Base-by-base conservation (phyloP, 2,329 filamentous ascomycete genomes). In the Pestalotiopsis sp. region DNA sequence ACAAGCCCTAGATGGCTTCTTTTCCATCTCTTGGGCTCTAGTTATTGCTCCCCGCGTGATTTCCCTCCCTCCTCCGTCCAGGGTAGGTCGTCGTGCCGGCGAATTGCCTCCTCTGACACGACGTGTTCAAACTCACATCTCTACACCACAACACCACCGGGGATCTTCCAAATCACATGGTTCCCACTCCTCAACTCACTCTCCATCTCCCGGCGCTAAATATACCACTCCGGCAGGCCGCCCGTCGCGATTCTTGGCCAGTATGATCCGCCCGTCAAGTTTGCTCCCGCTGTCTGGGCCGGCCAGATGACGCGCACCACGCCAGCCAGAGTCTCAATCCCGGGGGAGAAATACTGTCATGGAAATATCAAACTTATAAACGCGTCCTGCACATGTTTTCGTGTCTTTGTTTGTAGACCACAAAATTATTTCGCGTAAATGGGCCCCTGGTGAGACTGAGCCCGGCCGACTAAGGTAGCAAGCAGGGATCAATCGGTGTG, bases 1-100 rank as follows among this genome's bases (percentile, higher is more conserved):
- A 73, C 65, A 76, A 81, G 78, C 77, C 76, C 77, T 72, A 68
- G 77, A 81, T 67, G 69, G 73, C 61, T 56, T 66, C 56, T 39
- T 73, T 75, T 73, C 70, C 72, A 65, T 69, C 4, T 36, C 17
- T 59, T 70, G 67, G 70, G 56, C 68, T 45, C 66, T 69, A 68
- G 73, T 67, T 74, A 77, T 66, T 2, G 17, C 39, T 64, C 11
- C 59, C 73, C 71, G 70, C 70, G 17, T 17, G 25, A 41, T 38
- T 62, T 70, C 70, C 69, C 68, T 61, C 17, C 14, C 68, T 70
- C 69, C 64, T 67, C 61, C 67, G 65, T 70, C 68, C 56, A 69
- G 69, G 71, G 73, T 75, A 73, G 75, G 72, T 70, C 72, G 39
- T 56, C 65, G 27, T 69, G 65, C 62, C 67, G 67, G 38, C 66